Evolutionary conservation across 257 asterid genomes (phyloP), one percentile per base, ranked within the genome.

Genomic region (Ligustrum vulgare): DNA sequence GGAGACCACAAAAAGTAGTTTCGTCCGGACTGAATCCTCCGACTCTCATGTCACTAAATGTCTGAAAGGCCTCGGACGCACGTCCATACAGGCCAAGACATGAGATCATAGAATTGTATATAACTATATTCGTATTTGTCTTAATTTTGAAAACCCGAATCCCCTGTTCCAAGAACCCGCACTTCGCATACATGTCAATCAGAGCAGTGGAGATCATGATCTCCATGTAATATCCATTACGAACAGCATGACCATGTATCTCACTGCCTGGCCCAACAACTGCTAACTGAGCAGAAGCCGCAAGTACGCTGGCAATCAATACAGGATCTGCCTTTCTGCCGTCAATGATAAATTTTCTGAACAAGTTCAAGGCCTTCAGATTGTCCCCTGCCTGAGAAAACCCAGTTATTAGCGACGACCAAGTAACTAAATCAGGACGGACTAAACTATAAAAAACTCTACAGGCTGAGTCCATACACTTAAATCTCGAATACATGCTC

Each of bases 141-240:
- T 84, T 89, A 71, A 43, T 69, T 15, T 80, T 77, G 70, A 89
- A 90, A 75, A 92, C 89, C 37, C n/a, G 82, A 28, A 86, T 71
- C 47, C 90, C 90, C 78, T 67, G 69, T 5, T 83, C 89, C 88
- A 94, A 79, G 86, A 89, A 91, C 34, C 99, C 98, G 56, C 98
- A 92, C 88, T 94, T 94, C 0, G 95, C 87, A 60, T 92, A 92
- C 98, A 89, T 94, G 87, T 92, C 96, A 67, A 89, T 79, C 12
- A 92, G 90, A 68, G 97, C 90, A 70, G 98, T 91, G 34, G 96
- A 84, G 31, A 94, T 97, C 56, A 75, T 71, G 41, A 91, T 75
- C 33, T 77, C 84, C 13, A 23, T 37, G 73, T 70, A 75, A 51
- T 36, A 74, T 64, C 70, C 86, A 25, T 81, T 91, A 31, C 99